phyloP scores from a whole-genome alignment of 139 green algal species.

The Chlamydomonas schloesseri region DNA sequence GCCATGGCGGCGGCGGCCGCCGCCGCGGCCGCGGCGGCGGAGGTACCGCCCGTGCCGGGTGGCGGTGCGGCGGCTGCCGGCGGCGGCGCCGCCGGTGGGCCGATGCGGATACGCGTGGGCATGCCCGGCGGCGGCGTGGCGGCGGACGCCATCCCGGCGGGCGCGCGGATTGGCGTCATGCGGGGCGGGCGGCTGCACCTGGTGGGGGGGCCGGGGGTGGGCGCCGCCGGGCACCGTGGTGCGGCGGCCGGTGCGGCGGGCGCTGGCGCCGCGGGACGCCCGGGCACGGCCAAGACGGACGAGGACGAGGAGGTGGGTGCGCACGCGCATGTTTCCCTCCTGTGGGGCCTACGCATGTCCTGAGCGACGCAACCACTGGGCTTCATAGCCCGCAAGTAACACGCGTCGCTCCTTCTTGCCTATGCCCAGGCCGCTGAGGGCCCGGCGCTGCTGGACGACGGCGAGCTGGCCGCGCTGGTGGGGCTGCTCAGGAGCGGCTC shows the following conservation, averaged over 20 bases:
- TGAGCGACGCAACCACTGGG: too few species aligned
- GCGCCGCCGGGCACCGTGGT: background rate
- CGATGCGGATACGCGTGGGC: background rate
- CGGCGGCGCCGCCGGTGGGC: background rate
- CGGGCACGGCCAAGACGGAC: background rate
- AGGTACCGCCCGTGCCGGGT: background rate
- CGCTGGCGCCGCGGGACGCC: background rate
- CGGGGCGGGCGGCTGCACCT: background rate
- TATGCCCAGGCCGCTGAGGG: background rate
- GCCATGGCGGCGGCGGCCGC: conserved; percentile 17
- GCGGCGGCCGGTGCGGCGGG: background rate
- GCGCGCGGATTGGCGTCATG: background rate
- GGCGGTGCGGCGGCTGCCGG: background rate
- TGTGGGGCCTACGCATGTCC: too few species aligned
- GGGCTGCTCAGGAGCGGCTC: conserved; percentile 71
- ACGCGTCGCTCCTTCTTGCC: too few species aligned
- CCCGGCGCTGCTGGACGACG: conserved; percentile 73
- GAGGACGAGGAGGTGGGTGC: conserved; percentile 13
- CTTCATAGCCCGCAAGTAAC: too few species aligned
- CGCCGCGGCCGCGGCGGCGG: background rate
- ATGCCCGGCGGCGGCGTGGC: background rate
- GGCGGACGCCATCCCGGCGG: background rate
- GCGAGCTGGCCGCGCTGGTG: conserved; percentile 77
- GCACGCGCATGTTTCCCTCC: too few species aligned
- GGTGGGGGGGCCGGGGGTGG: background rate